phyloP scores from a whole-genome alignment of 2,329 filamentous ascomycete species.

The Diaporthe capsici region DNA sequence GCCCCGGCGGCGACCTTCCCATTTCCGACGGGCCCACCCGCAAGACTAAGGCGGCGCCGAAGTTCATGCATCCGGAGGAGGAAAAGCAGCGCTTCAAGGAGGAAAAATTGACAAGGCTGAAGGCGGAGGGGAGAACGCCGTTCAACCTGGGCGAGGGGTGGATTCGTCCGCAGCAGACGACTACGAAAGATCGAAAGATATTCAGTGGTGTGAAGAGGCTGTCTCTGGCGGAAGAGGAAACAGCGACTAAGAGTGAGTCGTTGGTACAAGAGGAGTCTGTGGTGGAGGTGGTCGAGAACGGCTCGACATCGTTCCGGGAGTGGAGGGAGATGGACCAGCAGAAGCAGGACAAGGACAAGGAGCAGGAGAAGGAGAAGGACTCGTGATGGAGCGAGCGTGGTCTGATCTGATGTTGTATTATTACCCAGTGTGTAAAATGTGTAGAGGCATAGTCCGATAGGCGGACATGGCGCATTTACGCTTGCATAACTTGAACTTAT shows the following conservation, averaged over 20 bases:
- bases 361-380: not conserved
- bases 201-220: not conserved
- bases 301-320: conserved; percentile 36
- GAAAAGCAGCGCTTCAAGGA: too few relatives aligned
- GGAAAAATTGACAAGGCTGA: not conserved
- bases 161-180: not conserved
- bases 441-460: not conserved
- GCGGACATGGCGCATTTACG: not conserved
- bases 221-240: not conserved
- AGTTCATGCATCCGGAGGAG: too few relatives aligned
- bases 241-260: not conserved
- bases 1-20: not conserved
- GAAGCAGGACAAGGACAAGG: not conserved
- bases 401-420: conserved; percentile 24
- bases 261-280: not conserved
- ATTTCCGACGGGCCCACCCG: not conserved
- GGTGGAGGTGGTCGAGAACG: not conserved
- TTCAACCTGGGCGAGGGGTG: not conserved
- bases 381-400: not conserved
- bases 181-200: too few relatives aligned
- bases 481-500: conserved; percentile 2
- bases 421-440: conserved; percentile 1
- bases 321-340: conserved; percentile 37
- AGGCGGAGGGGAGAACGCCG: not conserved
- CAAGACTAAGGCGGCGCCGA: not conserved